These are phyloP conservation scores for Plasmopara viticola DNA, from an alignment of 352 stramenopile species.

Conservation along the genomic window DNA sequence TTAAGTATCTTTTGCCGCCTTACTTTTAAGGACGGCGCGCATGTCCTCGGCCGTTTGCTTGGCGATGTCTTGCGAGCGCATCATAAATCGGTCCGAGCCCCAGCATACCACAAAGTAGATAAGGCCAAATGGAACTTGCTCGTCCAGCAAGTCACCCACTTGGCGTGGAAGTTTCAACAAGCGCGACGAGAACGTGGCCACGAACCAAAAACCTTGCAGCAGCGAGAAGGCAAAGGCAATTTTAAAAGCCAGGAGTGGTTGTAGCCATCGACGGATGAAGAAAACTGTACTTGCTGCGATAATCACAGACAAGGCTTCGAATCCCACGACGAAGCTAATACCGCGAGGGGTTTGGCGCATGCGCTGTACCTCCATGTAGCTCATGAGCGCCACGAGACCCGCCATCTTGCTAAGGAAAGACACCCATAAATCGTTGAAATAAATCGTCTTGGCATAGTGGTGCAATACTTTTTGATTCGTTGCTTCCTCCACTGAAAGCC, in stretches of 20 bases:
- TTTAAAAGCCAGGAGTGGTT: conserved; percentile 72
- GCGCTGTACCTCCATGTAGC: conserved; percentile 47
- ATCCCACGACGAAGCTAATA: conserved; percentile 49
- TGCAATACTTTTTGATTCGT: conserved; percentile 65
- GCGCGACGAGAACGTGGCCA: conserved; percentile 41
- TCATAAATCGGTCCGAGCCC: conserved; percentile 76
- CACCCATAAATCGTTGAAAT: conserved; percentile 83
- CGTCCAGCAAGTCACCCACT: conserved; percentile 43
- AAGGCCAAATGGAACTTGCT: conserved; percentile 65
- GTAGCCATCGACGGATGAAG: conserved; percentile 57
- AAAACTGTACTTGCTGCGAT: conserved; percentile 47
- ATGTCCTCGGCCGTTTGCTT: conserved; percentile 62
- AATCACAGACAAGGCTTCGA: conserved; percentile 56
- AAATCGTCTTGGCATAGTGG: conserved; percentile 78
- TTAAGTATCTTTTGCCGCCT: conserved; percentile 12
- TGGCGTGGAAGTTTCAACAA: conserved; percentile 35
- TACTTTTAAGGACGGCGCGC: conserved; percentile 38
- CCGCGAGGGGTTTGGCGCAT: conserved; percentile 43
- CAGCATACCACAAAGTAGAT: conserved; percentile 77
- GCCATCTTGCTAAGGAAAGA: conserved; percentile 78
- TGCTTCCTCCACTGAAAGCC: conserved; percentile 25
- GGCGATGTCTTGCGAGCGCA: conserved; percentile 53
- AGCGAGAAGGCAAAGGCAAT: conserved; percentile 65
- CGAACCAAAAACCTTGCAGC: conserved; percentile 67
- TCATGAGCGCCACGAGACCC: conserved; percentile 61